Conservation (phyloP, 495 filamentous ascomycete species). For the Aspergillus ostianus region DNA sequence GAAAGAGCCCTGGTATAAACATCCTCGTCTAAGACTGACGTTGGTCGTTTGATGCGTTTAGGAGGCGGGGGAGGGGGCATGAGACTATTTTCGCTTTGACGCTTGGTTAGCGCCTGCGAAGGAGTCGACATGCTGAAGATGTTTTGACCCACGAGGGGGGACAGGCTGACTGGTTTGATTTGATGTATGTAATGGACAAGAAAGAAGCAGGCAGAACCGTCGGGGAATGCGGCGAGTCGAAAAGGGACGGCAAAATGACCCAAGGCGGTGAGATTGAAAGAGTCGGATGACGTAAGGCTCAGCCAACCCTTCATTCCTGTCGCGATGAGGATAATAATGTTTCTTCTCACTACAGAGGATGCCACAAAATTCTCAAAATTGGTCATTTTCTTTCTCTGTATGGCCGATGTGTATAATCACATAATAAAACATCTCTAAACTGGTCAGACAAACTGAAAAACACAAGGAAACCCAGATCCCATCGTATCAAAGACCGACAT, state of each 20-base stretch:
- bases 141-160: neutral
- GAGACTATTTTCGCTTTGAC: slow-evolving; percentile 60
- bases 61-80: slow-evolving; percentile 90
- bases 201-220: neutral
- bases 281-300: neutral
- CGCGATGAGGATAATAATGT: too few species aligned
- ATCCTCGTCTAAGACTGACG: slow-evolving; percentile 90
- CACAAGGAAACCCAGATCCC: slow-evolving; percentile 1
- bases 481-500: neutral
- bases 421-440: slow-evolving; percentile 10
- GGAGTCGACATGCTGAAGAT: slow-evolving; percentile 16
- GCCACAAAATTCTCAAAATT: neutral
- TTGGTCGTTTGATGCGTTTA: slow-evolving; percentile 90
- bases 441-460: slow-evolving; percentile 9
- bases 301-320: too few species aligned
- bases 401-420: neutral
- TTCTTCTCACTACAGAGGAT: too few species aligned
- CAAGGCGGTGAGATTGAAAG: slow-evolving; percentile 3
- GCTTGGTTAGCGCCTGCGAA: slow-evolving; percentile 39
- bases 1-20: slow-evolving; percentile 87
- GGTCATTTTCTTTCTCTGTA: neutral
- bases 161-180: neutral
- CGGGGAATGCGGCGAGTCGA: neutral
- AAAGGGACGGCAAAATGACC: slow-evolving; percentile 3
- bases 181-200: neutral